Base-by-base conservation (phyloP, 2,329 filamentous ascomycete species). In the Dactylonectria estremocensis region DNA sequence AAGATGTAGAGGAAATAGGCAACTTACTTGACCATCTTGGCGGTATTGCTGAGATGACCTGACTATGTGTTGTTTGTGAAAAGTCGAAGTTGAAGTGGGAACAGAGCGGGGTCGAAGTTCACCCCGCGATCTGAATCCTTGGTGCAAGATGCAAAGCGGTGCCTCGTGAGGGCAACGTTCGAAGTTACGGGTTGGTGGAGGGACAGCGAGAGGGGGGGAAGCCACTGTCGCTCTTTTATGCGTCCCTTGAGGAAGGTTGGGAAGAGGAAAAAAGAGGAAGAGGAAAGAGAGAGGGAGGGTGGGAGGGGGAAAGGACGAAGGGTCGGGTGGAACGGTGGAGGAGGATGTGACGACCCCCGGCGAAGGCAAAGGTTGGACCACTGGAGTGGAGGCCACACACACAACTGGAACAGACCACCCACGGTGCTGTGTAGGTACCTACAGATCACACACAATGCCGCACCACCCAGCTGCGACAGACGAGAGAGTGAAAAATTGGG, bases 1-100 rank as follows among this genome's bases (percentile, higher is more conserved):
- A 48, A 57, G 49, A 69, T 60, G 45, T 61, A 58, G 59, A 57
- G 58, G 50, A 62, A 65, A 56, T 46, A 62, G 57, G 66, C 63
- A 63, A 95, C 95, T 93, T 93, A 98, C 95, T 98, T 98, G 85
- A 99, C 96, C 96, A 99, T 99, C 85, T 95, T 98, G 92, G 88
- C 94, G 93, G 95, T 93, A 83, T 90, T 92, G 84, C 82, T 82
- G 77, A 73, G 78, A 77, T 80, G 78, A 83, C 81, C 79, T 82
- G 77, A 76, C 77, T 80, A 80, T 74, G 72, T 77, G 75, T 75
- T 67, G 69, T 64, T 64, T 75, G 63, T 80, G 76, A 75, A 80
- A 80, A 78, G 69, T 77, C 76, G 73, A 78, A 78, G 74, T 74
- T 78, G 74, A 78, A 76, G 77, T 78, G 77, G 75, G 73, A 77